Base-by-base conservation (phyloP, 1,139 yeast species). In the Kodamaea anthophila region DNA sequence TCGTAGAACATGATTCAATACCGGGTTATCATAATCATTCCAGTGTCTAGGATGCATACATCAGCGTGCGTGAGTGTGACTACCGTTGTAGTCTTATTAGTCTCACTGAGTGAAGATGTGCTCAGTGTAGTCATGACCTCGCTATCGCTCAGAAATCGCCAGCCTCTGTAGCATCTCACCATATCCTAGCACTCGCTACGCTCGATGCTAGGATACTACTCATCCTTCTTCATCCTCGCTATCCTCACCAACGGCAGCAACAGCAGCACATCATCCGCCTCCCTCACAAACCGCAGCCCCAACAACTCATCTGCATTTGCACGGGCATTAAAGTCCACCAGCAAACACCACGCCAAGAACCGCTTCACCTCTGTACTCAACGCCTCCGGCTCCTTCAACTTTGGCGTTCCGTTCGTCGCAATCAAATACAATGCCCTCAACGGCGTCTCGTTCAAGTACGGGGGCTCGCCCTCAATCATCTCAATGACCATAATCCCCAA, bases 391-490 rank as follows among this genome's bases (percentile, higher is more conserved):
- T 91, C 96, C 55, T 86, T 85, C 51, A 91, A 68, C 44, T 76
- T 75, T 2, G 98, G 98, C 3, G 96, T 91, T 22, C 98, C 98
- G 49, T 86, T 91, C 1, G 96, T 87, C 3, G 96, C 94, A 55
- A 91, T 91, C 57, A 91, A 65, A 53, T 87, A 91, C 34, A 91
- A 66, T 0, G 98, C 98, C 53, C 85, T 64, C 47, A 91, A 68
- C 9, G 98, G 98, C 9, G 96, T 84, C 53, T 91, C 98, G 47
- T 88, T 87, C 54, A 91, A 66, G 53, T 91, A 91, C 9, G 98
- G 98, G 5, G 98, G 98, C 58, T 91, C 98, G 19, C 98, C 97
- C 58, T 91, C 97, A 43, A 91, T 85, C 98, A 91, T 91, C 58
- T 91, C 98, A 49, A 91, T 87, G 12, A 88, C 79, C 98, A 91